phyloP scores from a whole-genome alignment of 768 basidiomycete species.

The Auricularia heimuer region DNA sequence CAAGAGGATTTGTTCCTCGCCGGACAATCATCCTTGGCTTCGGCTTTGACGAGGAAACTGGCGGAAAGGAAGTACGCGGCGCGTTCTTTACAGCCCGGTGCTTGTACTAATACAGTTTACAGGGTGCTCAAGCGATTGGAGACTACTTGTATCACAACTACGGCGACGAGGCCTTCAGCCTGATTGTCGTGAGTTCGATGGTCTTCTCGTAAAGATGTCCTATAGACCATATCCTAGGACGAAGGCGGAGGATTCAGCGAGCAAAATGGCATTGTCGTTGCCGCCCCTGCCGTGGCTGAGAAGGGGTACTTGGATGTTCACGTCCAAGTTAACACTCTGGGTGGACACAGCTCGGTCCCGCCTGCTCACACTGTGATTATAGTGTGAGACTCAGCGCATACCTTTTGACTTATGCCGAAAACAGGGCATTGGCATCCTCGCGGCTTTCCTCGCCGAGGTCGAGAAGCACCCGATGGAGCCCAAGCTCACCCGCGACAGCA shows the following conservation, averaged over 20 bases:
- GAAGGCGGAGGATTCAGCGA: conserved; percentile 39
- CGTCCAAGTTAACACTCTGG: conserved; percentile 55
- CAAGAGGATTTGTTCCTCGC: conserved; percentile 50
- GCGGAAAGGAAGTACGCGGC: conserved; percentile 34
- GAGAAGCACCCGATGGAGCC: conserved; percentile 46
- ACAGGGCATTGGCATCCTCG: conserved; percentile 74
- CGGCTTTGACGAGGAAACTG: conserved; percentile 67
- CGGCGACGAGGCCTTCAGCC: conserved; percentile 60
- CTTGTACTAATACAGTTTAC: neutral
- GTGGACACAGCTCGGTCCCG: conserved; percentile 83
- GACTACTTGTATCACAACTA: conserved; percentile 44
- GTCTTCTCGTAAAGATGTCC: neutral
- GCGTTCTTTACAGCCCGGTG: neutral
- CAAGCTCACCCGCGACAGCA: conserved; percentile 43
- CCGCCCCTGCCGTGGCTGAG: conserved; percentile 57
- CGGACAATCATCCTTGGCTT: conserved; percentile 54
- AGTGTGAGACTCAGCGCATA: neutral
- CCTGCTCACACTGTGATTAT: conserved; percentile 58
- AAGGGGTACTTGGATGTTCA: conserved; percentile 54
- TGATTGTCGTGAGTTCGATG: conserved; percentile 44
- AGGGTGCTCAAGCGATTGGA: conserved; percentile 36
- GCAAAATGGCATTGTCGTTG: conserved; percentile 44
- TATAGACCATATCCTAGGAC: neutral
- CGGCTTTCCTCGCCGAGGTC: conserved; percentile 54
- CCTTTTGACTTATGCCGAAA: neutral